Evolutionary conservation across 768 basidiomycete species (phyloP).

Genomic region (Lepiota brunneoincarnata): DNA sequence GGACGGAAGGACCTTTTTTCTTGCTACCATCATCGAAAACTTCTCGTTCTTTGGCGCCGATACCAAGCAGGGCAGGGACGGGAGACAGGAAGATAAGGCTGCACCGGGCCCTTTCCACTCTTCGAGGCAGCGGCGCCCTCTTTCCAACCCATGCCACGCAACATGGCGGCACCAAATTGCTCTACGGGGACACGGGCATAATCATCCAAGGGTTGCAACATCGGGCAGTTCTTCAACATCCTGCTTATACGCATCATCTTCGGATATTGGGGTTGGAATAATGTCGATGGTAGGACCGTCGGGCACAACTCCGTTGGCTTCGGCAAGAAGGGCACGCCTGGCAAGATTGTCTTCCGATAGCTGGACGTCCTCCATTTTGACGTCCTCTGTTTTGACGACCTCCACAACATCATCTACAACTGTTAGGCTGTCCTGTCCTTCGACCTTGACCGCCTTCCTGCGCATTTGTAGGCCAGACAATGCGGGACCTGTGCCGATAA

Average conservation of each 20-base stretch:
- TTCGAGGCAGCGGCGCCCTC: constrained; percentile 72
- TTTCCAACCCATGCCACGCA: constrained; percentile 97
- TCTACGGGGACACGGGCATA: constrained; percentile 90
- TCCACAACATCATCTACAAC: constrained; percentile 18
- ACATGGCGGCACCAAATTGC: constrained; percentile 89
- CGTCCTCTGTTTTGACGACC: constrained; percentile 22
- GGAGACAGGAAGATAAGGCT: constrained; percentile 79
- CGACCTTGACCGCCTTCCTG: constrained; percentile 30
- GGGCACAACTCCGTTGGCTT: constrained; percentile 38
- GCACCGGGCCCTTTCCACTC: constrained; percentile 57
- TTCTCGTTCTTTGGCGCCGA: constrained; percentile 90
- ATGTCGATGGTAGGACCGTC: constrained; percentile 50
- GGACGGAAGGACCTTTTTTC: constrained; percentile 44
- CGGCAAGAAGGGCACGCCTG: constrained; percentile 73
- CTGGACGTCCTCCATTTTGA: constrained; percentile 35
- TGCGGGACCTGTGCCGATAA: constrained; percentile 77
- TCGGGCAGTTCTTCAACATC: constrained; percentile 83
- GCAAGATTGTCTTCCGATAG: constrained; percentile 80
- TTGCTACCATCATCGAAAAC: constrained; percentile 66
- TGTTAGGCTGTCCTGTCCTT: constrained; percentile 19
- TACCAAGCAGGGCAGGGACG: constrained; percentile 87
- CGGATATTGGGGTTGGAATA: constrained; percentile 66
- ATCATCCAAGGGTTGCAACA: constrained; percentile 71
- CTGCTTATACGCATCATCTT: constrained; percentile 80
- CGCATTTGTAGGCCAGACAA: constrained; percentile 62